Percentiles rank a stretch among this genome's conserved stretches.
phyloP scores from a whole-genome alignment of 1,139 yeast genomes.

The Sugiyamaella grinbergsii region DNA sequence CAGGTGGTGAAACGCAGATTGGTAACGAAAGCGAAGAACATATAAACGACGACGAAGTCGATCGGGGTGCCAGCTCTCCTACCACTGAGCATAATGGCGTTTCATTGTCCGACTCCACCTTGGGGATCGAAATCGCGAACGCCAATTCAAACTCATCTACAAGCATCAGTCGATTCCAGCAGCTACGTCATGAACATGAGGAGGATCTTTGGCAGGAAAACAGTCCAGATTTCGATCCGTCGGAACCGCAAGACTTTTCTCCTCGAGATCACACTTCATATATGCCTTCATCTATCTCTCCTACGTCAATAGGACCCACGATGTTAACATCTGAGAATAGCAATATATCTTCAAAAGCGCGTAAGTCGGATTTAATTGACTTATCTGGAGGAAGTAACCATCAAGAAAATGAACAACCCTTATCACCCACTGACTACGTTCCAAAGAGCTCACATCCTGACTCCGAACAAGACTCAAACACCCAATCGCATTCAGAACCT shows the following conservation, averaged over 20 bases:
- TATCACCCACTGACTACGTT: too few relatives aligned
- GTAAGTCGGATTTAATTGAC: constrained; percentile 3
- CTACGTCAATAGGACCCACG: constrained; percentile 10
- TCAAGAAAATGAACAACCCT: neutral
- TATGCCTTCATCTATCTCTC: constrained; percentile 17
- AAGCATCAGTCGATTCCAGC: constrained; percentile 17
- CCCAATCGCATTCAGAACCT: neutral
- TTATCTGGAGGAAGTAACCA: neutral
- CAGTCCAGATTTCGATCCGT: constrained; percentile 56
- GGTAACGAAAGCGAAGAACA: constrained; percentile 49
- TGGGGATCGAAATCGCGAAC: constrained; percentile 10
- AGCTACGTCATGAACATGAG: constrained; percentile 47
- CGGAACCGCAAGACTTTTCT: constrained; percentile 66
- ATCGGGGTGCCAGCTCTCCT: constrained; percentile 41
- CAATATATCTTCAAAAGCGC: neutral
- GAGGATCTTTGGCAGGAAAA: constrained; percentile 22
- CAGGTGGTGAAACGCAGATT: constrained; percentile 55
- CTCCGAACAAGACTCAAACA: too few relatives aligned
- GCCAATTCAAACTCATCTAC: constrained; percentile 9
- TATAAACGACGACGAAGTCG: constrained; percentile 44
- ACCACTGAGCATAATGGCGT: neutral
- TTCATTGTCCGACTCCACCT: constrained; percentile 7
- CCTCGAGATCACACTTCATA: constrained; percentile 34
- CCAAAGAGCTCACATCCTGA: too few relatives aligned
- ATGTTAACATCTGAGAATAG: neutral